Conservation (phyloP, 2,329 filamentous ascomycete species). For the Arthrocladium fulminans region DNA sequence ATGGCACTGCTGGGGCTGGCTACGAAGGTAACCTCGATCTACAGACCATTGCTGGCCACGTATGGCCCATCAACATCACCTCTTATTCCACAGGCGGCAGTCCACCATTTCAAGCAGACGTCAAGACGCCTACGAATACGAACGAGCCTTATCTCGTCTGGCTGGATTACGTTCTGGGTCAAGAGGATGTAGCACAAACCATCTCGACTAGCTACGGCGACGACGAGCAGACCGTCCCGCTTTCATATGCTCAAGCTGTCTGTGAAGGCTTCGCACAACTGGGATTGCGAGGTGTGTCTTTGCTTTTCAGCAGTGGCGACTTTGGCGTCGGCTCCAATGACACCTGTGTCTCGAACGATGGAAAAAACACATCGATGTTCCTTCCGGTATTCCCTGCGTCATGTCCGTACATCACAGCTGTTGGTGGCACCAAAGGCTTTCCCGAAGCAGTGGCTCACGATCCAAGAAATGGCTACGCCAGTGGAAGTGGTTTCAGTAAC, state of each 20-base stretch:
- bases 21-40: conserved; percentile 54
- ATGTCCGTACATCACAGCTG: conserved; percentile 59
- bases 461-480: conserved; percentile 34
- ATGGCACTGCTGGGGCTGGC: conserved; percentile 29
- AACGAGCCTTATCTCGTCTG: conserved; percentile 63
- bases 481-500: conserved; percentile 46
- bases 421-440: conserved; percentile 51
- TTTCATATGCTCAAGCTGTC: conserved; percentile 51
- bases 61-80: conserved; percentile 45
- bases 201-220: conserved; percentile 60
- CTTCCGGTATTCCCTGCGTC: conserved; percentile 56
- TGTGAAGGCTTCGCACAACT: conserved; percentile 58
- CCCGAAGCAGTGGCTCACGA: conserved; percentile 43
- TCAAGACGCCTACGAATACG: conserved; percentile 36
- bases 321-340: conserved; percentile 45
- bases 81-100: conserved; percentile 50
- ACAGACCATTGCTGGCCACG: conserved; percentile 48
- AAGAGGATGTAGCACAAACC: conserved; percentile 49
- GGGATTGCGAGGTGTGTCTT: conserved; percentile 56
- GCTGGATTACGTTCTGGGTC: conserved; percentile 49
- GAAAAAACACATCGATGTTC: conserved; percentile 46
- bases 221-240: conserved; percentile 55
- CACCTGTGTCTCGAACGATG: conserved; percentile 52
- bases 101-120: conserved; percentile 45
- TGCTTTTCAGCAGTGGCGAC: conserved; percentile 56